Evolutionary conservation across 495 filamentous ascomycete species (phyloP), one percentile per base, ranked within the genome.

Genomic region (Xylaria scruposa): DNA sequence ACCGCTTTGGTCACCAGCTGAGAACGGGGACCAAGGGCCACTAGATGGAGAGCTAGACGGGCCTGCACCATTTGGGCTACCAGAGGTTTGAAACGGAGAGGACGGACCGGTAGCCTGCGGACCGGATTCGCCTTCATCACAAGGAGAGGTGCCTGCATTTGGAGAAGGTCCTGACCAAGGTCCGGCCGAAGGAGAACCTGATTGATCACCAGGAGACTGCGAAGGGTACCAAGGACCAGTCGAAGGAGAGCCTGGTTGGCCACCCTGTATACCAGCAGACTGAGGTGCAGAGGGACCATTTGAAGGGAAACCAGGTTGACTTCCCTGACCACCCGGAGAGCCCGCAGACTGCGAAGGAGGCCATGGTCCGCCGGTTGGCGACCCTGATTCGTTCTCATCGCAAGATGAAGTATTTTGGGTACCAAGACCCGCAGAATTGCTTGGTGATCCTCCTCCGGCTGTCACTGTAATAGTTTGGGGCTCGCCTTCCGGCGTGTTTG

Each of bases 381-480:
- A 44, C 6, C 44, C 46, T n/a, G 68, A 36, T 21, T 46, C 62
- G 26, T 53, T 68, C 36, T 63, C 58, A n/a, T 70, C 58, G 13
- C 61, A 66, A 56, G 69, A 59, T 38, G 69, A 46, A 31, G 60
- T 64, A 62, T 49, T 49, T 71, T 65, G 69, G 5, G 24, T 58
- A 15, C 59, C 47, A 31, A 62, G 49, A 26, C 70, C 62, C 13
- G 26, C 17, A 13, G 38, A 13, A 29, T 64, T 63, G 19, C 46
- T 70, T 53, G 68, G 60, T 33, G 59, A 53, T 21, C 54, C 70
- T 40, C 62, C 62, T 51, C 53, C 24, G 38, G 62, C 70, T 67
- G 70, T 72, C 12, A 67, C 38, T 13, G 70, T 67, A 26, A 72
- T 67, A 15, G 62, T 72, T 6, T 67, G 53, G 9, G 60, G 69